Base-by-base conservation (phyloP, 2,329 filamentous ascomycete genomes). In the Fonsecaea monophora region DNA sequence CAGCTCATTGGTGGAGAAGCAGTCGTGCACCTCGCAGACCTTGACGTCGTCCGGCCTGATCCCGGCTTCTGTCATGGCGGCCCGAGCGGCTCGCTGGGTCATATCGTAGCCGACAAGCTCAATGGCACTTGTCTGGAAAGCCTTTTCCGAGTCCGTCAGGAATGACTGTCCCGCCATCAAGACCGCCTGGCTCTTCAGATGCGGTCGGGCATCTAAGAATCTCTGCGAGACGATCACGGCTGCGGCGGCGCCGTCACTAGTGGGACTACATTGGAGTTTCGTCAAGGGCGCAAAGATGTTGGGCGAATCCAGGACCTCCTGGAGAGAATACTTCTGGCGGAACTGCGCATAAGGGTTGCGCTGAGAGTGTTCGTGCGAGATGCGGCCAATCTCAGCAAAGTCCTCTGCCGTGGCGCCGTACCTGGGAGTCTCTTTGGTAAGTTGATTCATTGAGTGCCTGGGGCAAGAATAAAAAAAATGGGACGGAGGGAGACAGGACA, bases 181-280 rank as follows among this genome's bases (percentile, higher is more conserved):
- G 69, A 98, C 82, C n/a, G 94, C 94, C 74, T 94, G 91, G 64
- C 86, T 83, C 75, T 89, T 89, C 65, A 97, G 87, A 74, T 96
- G 89, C 1, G 94, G 94, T 21, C 92, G 87, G 7, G 89, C 89
- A 74, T 94, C 90, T 62, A 98, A 87, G 85, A 97, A 98, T 56
- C 85, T 86, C 80, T 97, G 90, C 0, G 92, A 96, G 62, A 97
- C 93, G 60, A 98, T 82, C 35, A 98, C 89, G 13, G 92, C 92
- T 0, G 95, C 93, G 0, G 93, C 94, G 54, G 90, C 92, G 57
- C 94, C 94, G 78, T 98, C 94, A 0, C 92, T 96, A 0, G 94
- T 98, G 1, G 95, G 94, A 81, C 94, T 97, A 86, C 94, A 98
- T 82, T 98, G 95, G n/a, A 98, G 89, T 81, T 97, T 98, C 66